These are phyloP conservation scores for Neonectria ditissima DNA, from an alignment of 2,329 filamentous ascomycete genomes.

Conservation along the genomic window DNA sequence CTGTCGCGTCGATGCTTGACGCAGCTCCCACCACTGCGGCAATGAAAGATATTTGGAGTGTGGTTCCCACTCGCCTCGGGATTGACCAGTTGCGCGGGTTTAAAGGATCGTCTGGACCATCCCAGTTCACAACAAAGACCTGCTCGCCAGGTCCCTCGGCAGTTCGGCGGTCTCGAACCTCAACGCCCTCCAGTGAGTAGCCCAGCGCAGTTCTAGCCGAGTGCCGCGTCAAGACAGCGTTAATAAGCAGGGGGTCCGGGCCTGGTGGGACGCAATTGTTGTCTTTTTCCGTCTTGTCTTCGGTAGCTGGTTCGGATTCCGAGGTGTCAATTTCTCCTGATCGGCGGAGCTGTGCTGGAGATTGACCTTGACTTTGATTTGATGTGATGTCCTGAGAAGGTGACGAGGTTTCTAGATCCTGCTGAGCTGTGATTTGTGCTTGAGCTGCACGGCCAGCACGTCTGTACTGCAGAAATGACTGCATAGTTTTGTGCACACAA, in stretches of 20 bases:
- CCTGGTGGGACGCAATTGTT: too few species aligned
- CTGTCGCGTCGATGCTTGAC: constrained; percentile 64
- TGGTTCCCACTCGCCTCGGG: constrained; percentile 51
- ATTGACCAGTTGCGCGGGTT: constrained; percentile 60
- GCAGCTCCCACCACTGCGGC: constrained; percentile 63
- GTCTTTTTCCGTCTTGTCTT: not conserved
- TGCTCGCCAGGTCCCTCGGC: constrained; percentile 42
- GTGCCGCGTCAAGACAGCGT: constrained; percentile 25
- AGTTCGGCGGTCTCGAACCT: constrained; percentile 42
- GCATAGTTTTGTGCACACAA: constrained; percentile 15
- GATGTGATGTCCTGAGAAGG: too few species aligned
- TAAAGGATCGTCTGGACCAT: constrained; percentile 53
- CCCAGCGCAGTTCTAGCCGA: constrained; percentile 40
- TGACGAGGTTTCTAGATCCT: not conserved
- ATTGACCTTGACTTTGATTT: too few species aligned
- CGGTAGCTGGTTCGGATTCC: not conserved
- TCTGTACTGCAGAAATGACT: constrained; percentile 37
- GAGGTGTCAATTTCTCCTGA: not conserved
- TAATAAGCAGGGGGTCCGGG: not conserved
- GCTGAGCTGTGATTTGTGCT: constrained; percentile 32
- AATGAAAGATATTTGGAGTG: constrained; percentile 58
- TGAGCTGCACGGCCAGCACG: constrained; percentile 35
- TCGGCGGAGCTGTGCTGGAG: not conserved
- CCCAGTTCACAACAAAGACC: constrained; percentile 50
- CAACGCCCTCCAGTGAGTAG: constrained; percentile 47